phyloP scores from a whole-genome alignment of 1,284 basidiomycete genomes.

The Vanrija sp. region DNA sequence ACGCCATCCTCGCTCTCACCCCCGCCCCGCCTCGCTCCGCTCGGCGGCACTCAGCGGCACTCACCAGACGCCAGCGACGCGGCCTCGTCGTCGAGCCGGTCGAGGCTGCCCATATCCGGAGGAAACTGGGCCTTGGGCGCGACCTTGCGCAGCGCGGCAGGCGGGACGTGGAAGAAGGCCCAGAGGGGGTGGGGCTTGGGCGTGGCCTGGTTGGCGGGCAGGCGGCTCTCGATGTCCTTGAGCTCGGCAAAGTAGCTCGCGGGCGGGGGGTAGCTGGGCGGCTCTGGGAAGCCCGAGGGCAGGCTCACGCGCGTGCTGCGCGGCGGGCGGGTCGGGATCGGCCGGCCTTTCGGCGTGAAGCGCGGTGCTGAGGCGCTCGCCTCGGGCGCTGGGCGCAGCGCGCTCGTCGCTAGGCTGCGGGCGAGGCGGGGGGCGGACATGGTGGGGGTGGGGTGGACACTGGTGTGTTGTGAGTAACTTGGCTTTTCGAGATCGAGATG shows the following conservation, averaged over 20 bases:
- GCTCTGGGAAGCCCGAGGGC: constrained; percentile 39
- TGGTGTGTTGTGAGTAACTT: no score
- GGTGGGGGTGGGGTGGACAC: neutral
- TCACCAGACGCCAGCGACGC: constrained; percentile 31
- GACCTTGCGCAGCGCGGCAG: constrained; percentile 8
- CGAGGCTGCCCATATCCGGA: constrained; percentile 29
- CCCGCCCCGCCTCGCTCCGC: neutral
- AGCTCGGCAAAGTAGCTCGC: constrained; percentile 26
- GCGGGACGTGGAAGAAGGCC: constrained; percentile 46
- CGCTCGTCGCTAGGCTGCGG: constrained; percentile 28
- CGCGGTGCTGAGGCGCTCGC: neutral
- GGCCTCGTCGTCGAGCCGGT: constrained; percentile 21
- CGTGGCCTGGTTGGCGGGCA: neutral
- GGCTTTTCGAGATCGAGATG: no score
- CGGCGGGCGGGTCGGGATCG: constrained; percentile 35
- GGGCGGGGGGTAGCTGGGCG: constrained; percentile 32
- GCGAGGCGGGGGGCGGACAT: constrained; percentile 23
- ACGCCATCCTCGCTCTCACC: neutral
- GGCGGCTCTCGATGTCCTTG: constrained; percentile 13
- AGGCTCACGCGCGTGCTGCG: constrained; percentile 29
- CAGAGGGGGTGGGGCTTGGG: constrained; percentile 42
- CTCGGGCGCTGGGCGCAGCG: constrained; percentile 1
- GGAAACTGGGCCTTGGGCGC: constrained; percentile 9
- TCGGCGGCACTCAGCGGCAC: constrained; percentile 9
- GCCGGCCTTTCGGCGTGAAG: constrained; percentile 38